Evolutionary conservation across 345 rosid species (phyloP), one percentile per base, ranked within the genome.

Genomic region (Lumnitzera racemosa): DNA sequence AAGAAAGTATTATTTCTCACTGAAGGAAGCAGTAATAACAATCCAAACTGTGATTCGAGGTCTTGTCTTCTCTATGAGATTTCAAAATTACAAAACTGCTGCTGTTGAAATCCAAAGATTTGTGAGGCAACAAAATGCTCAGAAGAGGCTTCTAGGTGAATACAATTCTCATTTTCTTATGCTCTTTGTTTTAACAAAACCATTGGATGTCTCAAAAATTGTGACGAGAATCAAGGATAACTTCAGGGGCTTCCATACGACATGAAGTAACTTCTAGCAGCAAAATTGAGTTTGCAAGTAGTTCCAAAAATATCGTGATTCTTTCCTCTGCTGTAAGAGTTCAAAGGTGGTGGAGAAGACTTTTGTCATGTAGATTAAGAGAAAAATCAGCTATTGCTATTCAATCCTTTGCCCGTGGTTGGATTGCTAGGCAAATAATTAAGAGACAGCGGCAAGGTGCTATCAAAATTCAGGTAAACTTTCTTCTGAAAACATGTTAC

Each of bases 271-370:
- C 27, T 53, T 24, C 29, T 53, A 12, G 56, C 27, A 53, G 56
- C n/a, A 13, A 4, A 29, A 27, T 25, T 14, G 17, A 49, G 46
- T 16, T 12, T 60, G 25, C 55, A 5, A 11, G 56, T 17, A 72
- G 74, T 75, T 61, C 46, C 55, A 78, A 70, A 66, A 48, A 66
- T 63, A 53, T 53, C 57, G 13, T 61, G 36, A 15, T 70, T 27
- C 47, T 74, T 57, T 65, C 51, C 60, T 76, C 85, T n/a, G 74
- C 83, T 67, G 53, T 82, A 59, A 87, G 78, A 79, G 70, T 87
- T 70, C 96, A 92, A 69, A 78, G 91, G 72, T 87, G 94, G 94
- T 92, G 96, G 98, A 92, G 81, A 71, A 62, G 52, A 61, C 62
- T 78, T 59, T 50, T 76, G 52, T 64, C 72, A 64, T 76, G 54